phyloP scores from a whole-genome alignment of 345 rosid species.

The Eutrema heterophyllum region DNA sequence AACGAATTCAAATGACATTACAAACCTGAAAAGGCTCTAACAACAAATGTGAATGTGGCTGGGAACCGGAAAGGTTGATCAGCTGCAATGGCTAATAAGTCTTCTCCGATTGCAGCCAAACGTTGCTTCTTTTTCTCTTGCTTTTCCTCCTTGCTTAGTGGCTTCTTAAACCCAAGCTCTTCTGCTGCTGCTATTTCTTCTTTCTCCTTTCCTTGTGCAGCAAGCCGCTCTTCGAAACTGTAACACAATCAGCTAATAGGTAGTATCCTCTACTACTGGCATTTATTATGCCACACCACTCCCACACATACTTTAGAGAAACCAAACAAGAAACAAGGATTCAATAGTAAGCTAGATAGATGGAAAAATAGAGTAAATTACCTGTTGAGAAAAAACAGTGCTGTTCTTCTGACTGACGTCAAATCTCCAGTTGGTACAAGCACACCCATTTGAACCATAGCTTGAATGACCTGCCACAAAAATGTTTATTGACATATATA shows the following conservation, averaged over 20 bases:
- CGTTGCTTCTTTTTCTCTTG: constrained; percentile 94
- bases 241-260: background rate
- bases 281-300: background rate
- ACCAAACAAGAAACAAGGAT: background rate
- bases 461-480: constrained; percentile 55
- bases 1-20: constrained; percentile 4
- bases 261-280: background rate
- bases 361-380: constrained; percentile 18
- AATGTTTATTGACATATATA: background rate
- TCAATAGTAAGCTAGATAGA: background rate
- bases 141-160: constrained; percentile 80
- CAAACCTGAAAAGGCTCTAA: constrained; percentile 96
- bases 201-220: constrained; percentile 84
- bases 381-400: constrained; percentile 94
- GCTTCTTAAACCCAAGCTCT: constrained; percentile 91
- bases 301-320: background rate
- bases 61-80: constrained; percentile 99
- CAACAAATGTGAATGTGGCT: constrained; percentile 97
- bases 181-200: constrained; percentile 67
- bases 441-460: constrained; percentile 99
- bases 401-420: constrained; percentile 95
- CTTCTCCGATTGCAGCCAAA: constrained; percentile 98
- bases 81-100: constrained; percentile 87
- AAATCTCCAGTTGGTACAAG: constrained; percentile 98
- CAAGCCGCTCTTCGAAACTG: constrained; percentile 97